Conservation (phyloP, 2,329 filamentous ascomycete species). For the Chaetomiaceae sp. region DNA sequence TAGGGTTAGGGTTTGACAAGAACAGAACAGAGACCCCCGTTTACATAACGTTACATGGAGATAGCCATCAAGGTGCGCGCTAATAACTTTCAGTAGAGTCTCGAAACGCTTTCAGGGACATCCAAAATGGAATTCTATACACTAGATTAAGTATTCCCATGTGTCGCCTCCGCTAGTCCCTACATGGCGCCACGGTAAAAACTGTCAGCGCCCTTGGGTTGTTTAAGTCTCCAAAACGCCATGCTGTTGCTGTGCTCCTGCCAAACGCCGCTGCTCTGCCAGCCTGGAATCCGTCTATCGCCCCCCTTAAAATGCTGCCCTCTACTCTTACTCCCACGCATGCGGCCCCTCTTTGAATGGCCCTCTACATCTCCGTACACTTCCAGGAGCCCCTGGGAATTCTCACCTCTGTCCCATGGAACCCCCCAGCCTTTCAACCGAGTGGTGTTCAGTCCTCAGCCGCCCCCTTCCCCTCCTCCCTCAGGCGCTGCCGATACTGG, state of each 20-base stretch:
- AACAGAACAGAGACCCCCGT: too few species aligned
- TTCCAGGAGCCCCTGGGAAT: too few species aligned
- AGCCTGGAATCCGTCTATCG: not conserved
- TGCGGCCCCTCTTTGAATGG: not conserved
- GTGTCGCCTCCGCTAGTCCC: too few species aligned
- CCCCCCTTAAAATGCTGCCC: not conserved
- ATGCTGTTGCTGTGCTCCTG: not conserved
- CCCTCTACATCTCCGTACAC: too few species aligned
- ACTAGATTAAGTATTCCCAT: too few species aligned
- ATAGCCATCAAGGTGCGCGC: constrained; percentile 3
- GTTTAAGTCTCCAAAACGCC: not conserved
- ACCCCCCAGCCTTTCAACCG: not conserved
- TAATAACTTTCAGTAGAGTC: too few species aligned
- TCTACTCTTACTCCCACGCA: not conserved
- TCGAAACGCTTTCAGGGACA: too few species aligned
- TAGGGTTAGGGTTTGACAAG: constrained; percentile 9
- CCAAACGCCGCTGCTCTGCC: not conserved
- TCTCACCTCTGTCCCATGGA: too few species aligned
- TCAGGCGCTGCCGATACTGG: constrained; percentile 42
- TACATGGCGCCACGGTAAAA: too few species aligned
- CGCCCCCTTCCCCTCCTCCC: constrained; percentile 36
- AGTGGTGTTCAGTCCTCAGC: constrained; percentile 38
- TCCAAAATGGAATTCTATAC: too few species aligned
- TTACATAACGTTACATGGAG: too few species aligned
- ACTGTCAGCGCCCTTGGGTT: not conserved